Evolutionary conservation across 2,329 filamentous ascomycete genomes (phyloP).

Genomic region (Leptodontidium sp.): DNA sequence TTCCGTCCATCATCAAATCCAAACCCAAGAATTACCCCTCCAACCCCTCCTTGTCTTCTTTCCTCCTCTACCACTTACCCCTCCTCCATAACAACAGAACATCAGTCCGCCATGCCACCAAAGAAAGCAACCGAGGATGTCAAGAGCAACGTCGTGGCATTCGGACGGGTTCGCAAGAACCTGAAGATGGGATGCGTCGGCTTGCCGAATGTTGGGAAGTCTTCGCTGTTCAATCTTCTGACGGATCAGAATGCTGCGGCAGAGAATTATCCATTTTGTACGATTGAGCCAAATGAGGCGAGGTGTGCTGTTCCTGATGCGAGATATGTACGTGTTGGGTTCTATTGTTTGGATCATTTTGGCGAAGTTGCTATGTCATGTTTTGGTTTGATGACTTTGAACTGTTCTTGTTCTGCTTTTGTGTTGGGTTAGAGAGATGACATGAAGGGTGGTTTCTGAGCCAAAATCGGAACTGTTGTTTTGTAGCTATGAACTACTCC

Average conservation of each 20-base stretch:
- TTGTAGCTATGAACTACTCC: too few species aligned
- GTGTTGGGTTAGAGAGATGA: too few species aligned
- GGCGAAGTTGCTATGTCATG: neutral
- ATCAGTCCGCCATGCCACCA: conserved; percentile 49
- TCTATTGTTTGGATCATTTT: conserved; percentile 9
- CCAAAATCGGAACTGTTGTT: neutral
- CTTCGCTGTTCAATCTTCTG: conserved; percentile 56
- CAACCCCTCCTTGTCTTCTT: conserved; percentile 3
- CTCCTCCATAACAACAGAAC: neutral
- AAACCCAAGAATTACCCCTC: neutral
- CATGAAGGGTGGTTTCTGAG: too few species aligned
- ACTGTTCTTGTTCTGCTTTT: too few species aligned
- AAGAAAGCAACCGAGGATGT: conserved; percentile 52
- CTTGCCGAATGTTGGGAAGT: conserved; percentile 56
- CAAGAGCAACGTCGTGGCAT: conserved; percentile 55
- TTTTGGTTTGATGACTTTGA: neutral
- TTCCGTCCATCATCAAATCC: neutral
- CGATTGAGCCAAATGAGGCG: conserved; percentile 57
- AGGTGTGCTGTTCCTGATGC: conserved; percentile 55
- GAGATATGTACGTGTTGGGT: conserved; percentile 51
- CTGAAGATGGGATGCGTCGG: conserved; percentile 58
- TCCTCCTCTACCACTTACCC: neutral
- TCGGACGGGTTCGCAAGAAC: conserved; percentile 54
- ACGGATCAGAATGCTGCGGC: conserved; percentile 56
- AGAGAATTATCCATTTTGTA: conserved; percentile 57